Evolutionary conservation across 2,329 filamentous ascomycete species (phyloP), one percentile per base, ranked within the genome.

Genomic region (Fusarium verrucosum): DNA sequence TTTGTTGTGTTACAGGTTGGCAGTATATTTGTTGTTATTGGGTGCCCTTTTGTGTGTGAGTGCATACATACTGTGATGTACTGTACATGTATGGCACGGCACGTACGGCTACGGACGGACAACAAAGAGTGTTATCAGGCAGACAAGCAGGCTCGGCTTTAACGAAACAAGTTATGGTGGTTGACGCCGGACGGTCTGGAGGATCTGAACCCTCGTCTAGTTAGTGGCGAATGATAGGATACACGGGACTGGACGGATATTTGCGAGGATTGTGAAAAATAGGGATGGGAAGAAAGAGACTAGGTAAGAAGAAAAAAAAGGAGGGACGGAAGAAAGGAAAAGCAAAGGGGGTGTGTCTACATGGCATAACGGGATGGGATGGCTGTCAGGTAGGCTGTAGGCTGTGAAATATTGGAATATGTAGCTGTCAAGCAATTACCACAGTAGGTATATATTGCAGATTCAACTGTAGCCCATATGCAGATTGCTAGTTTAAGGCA

Each of bases 1-100:
- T 26, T 56, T 26, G 52, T 17, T 42, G 56, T 55, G 56, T 37
- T 60, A 54, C 58, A 26, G 44, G 41, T 47, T 37, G 32, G 32
- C 19, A 36, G 26, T 20, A 42, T 36, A 56, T 19, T 28, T n/a
- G 28, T 20, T 61, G 49, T 43, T 25, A 61, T 61, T 61, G 58
- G 56, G 23, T 20, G 55, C 17, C 23, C 4, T 41, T n/a, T 35
- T 43, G 26, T 38, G 25, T 50, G 51, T n/a, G n/a, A n/a, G 23
- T 25, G 23, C 23, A 25, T 25, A 25, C 23, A 25, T 25, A 25
- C 13, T 19, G 37, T 13, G n/a, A n/a, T n/a, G n/a, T n/a, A n/a
- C n/a, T n/a, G n/a, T n/a, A n/a, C n/a, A n/a, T n/a, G n/a, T n/a
- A n/a, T n/a, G n/a, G n/a, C 11, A 20, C 42, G 42, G 42, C 42